Conservation (phyloP, 371 early-diverging fungal genomes). For the Sanchytrium tribonematis region DNA sequence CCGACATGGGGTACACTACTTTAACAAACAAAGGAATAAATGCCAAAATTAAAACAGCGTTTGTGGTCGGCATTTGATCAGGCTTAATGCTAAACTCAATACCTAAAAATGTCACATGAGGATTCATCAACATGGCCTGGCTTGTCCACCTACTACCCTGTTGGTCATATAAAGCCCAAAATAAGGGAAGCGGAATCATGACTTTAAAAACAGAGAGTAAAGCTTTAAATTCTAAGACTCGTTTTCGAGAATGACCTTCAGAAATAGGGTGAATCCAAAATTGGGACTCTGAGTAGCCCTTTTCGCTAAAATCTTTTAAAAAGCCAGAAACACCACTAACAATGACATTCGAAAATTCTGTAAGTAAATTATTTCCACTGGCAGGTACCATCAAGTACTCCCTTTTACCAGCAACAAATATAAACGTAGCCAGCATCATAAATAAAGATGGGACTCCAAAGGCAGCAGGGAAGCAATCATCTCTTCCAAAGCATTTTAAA, state of each 20-base stretch:
- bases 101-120: constrained; percentile 2
- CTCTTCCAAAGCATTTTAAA: constrained; percentile 7
- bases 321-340: background rate
- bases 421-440: constrained; percentile 7
- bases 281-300: background rate
- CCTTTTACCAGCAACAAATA: constrained; percentile 8
- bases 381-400: constrained; percentile 4
- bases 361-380: constrained; percentile 2
- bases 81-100: constrained; percentile 5
- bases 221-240: background rate
- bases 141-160: constrained; percentile 17
- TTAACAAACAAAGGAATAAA: constrained; percentile 26
- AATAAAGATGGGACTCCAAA: constrained; percentile 11
- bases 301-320: background rate
- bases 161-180: constrained; percentile 21
- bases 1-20: constrained; percentile 17
- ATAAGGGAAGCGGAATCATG: constrained; percentile 10
- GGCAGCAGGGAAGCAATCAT: constrained; percentile 11
- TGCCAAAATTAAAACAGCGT: constrained; percentile 21
- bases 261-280: background rate
- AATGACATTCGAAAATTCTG: background rate
- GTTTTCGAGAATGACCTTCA: background rate
- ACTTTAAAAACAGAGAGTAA: constrained; percentile 4
- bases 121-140: constrained; percentile 13
- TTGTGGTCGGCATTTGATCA: constrained; percentile 15